Conservation (phyloP, 2,329 filamentous ascomycete species). For the Penicillium sp. region DNA sequence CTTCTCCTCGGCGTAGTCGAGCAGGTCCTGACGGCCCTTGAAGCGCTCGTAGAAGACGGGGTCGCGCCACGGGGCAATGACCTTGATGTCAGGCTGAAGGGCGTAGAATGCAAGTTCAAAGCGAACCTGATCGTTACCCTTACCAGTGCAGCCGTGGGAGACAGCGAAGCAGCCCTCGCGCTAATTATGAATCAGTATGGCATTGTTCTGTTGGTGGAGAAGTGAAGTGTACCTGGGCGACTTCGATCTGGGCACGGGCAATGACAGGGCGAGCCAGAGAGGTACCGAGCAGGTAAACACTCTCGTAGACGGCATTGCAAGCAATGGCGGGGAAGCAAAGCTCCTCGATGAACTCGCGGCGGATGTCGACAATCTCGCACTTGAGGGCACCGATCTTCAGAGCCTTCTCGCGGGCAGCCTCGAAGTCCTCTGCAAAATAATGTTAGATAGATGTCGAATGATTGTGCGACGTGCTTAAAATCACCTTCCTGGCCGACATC, state of each 20-base stretch:
- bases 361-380: conserved; percentile 64
- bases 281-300: conserved; percentile 59
- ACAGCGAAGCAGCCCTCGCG: conserved; percentile 46
- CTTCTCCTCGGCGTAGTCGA: conserved; percentile 50
- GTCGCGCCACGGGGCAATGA: conserved; percentile 52
- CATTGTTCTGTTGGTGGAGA: background rate
- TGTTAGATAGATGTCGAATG: conserved; percentile 7
- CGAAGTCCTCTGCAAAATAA: conserved; percentile 62
- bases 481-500: conserved; percentile 68
- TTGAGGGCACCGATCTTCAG: conserved; percentile 66
- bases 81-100: conserved; percentile 48
- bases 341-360: conserved; percentile 74
- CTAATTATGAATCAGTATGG: conserved; percentile 20
- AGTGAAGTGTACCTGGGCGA: conserved; percentile 25
- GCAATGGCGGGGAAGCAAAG: conserved; percentile 72
- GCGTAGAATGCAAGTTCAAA: conserved; percentile 54
- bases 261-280: conserved; percentile 49
- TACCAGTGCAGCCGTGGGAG: conserved; percentile 49
- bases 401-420: conserved; percentile 70
- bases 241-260: conserved; percentile 45
- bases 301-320: conserved; percentile 66
- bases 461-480: background rate
- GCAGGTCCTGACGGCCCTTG: conserved; percentile 49
- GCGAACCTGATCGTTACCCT: conserved; percentile 51
- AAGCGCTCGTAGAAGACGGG: conserved; percentile 51